These are phyloP conservation scores for Plectranthus barbatus DNA, from an alignment of 257 asterid genomes.

Conservation along the genomic window DNA sequence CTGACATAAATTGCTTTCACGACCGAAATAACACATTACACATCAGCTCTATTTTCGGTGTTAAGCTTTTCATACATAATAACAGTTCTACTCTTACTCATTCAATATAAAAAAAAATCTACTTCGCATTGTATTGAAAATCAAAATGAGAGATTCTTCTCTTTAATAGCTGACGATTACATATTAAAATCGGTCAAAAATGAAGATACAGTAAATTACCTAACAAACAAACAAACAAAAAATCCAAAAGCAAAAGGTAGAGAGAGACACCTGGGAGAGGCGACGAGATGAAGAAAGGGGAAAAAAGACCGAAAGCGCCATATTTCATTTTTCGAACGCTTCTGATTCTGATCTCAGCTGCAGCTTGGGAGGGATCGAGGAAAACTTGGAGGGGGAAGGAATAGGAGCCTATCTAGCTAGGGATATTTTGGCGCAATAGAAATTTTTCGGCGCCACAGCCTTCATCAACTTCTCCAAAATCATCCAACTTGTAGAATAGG, in stretches of 20 bases:
- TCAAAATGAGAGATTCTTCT: no score
- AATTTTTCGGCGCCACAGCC: no score
- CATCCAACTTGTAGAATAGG: no score
- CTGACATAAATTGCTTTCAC: no score
- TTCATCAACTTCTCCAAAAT: no score
- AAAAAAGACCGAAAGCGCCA: conserved; percentile 36
- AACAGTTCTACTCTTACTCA: neutral
- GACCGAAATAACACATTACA: neutral
- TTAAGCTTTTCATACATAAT: no score
- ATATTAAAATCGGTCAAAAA: neutral
- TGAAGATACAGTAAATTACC: neutral
- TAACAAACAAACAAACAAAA: neutral
- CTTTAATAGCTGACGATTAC: neutral
- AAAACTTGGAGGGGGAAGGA: no score
- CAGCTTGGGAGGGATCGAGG: neutral
- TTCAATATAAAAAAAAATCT: no score
- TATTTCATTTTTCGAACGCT: conserved; percentile 26
- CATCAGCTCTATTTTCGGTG: no score
- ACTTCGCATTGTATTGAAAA: neutral
- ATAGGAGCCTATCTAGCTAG: no score
- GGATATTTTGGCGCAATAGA: no score
- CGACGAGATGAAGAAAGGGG: conserved; percentile 20
- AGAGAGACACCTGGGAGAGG: conserved; percentile 33
- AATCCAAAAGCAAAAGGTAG: neutral
- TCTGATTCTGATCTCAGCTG: conserved; percentile 13